Evolutionary conservation across 352 stramenopile genomes (phyloP).

Genomic region (Peronosclerospora sorghi): DNA sequence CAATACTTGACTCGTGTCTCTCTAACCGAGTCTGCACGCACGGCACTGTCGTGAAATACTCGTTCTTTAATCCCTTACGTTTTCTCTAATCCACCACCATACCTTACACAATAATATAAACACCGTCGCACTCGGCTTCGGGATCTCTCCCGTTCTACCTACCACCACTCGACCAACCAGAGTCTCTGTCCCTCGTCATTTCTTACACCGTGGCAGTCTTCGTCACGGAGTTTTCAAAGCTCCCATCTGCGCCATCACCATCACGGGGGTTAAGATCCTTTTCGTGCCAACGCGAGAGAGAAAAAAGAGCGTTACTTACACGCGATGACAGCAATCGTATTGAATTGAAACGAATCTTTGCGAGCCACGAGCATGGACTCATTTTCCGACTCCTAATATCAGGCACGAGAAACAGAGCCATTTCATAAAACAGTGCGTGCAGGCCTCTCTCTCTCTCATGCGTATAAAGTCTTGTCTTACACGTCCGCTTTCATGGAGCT

Average conservation of each 20-base stretch:
- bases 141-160: no score
- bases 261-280: no score
- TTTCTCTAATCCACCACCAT: conserved; percentile 21
- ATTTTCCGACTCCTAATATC: conserved; percentile 33
- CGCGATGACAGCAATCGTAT: conserved; percentile 29
- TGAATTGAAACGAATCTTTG: conserved; percentile 25
- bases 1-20: no score
- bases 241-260: conserved; percentile 22
- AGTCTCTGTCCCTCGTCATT: background rate
- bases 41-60: no score
- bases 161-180: no score
- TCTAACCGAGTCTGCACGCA: no score
- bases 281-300: no score
- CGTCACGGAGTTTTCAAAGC: conserved; percentile 21
- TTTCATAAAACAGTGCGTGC: no score
- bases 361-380: conserved; percentile 29
- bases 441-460: background rate
- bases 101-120: conserved; percentile 24
- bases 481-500: conserved; percentile 38
- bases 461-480: conserved; percentile 8
- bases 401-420: background rate
- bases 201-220: conserved; percentile 19
- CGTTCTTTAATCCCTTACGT: conserved; percentile 11
- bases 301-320: conserved; percentile 20
- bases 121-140: no score